Evolutionary conservation across 345 rosid species (phyloP), one percentile per base, ranked within the genome.

Genomic region (Bretschneidera sinensis): DNA sequence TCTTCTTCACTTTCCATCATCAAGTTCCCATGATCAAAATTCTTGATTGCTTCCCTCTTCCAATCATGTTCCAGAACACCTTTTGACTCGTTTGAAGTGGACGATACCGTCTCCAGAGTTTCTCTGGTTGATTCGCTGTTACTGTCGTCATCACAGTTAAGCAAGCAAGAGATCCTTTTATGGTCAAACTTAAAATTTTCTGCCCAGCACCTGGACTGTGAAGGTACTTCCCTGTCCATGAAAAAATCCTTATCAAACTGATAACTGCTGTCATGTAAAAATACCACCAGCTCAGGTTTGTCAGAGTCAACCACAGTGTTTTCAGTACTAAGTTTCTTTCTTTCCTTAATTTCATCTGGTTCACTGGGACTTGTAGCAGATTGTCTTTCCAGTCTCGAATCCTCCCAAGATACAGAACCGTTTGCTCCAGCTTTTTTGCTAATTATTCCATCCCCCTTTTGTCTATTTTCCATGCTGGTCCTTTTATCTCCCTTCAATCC

Each of bases 251-350:
- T 68, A 18, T 67, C 57, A 9, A 70, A 59, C 49, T 62, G 39
- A 35, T 60, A 57, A 50, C 48, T 54, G 43, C 62, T 49, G 53
- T 71, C 72, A 24, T 69, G 67, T 24, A 76, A 33, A 55, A 75
- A 76, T 6, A 69, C 52, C 48, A 70, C 74, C 65, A 73, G 56
- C 53, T 76, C 76, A 4, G 80, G 80, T 21, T 17, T 55, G 43
- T 48, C 43, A 1, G 53, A 19, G 10, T 68, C 64, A 43, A 56
- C 15, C 17, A 22, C n/a, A 28, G 43, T 51, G 34, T 55, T 49
- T 16, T 60, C 24, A 24, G 48, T 33, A 43, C 59, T 25, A 24
- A 48, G n/a, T 23, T 55, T 28, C 43, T 18, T 58, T 54, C 51
- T 50, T 51, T 57, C 61, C 17, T 43, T 20, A 20, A 33, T n/a